phyloP scores from a whole-genome alignment of 1,284 basidiomycete genomes.

The Flammula alnicola region DNA sequence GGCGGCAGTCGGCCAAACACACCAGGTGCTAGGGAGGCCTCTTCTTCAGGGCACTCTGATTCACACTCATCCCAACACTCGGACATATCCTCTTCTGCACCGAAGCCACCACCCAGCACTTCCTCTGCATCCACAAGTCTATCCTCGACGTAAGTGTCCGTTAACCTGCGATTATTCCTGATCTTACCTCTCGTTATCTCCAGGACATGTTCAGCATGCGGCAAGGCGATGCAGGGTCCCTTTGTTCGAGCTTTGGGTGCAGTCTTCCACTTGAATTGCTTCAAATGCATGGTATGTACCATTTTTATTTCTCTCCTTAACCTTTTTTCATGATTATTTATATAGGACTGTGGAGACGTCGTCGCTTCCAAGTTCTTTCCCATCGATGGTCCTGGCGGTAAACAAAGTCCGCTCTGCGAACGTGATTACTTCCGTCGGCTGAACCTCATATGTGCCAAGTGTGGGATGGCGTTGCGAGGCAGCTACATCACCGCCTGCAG shows the following conservation, averaged over 20 bases:
- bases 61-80: conserved; percentile 54
- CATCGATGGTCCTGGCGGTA: conserved; percentile 85
- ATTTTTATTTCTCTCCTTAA: conserved; percentile 11
- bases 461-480: conserved; percentile 90
- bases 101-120: conserved; percentile 49
- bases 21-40: conserved; percentile 52
- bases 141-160: conserved; percentile 29
- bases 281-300: conserved; percentile 85
- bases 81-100: conserved; percentile 47
- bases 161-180: conserved; percentile 25
- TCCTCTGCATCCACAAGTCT: conserved; percentile 28
- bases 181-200: conserved; percentile 27
- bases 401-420: conserved; percentile 94
- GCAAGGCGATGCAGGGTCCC: conserved; percentile 86
- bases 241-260: conserved; percentile 96
- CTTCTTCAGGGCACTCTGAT: conserved; percentile 55
- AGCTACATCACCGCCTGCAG: conserved; percentile 99
- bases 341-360: conserved; percentile 92
- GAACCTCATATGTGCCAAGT: conserved; percentile 96
- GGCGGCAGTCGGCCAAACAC: conserved; percentile 52
- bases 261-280: conserved; percentile 96
- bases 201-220: conserved; percentile 76
- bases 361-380: conserved; percentile 99
- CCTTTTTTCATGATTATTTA: conserved; percentile 17
- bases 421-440: conserved; percentile 97